phyloP scores from a whole-genome alignment of 1,139 yeast genomes.

The Scheffersomyces quercinus region DNA sequence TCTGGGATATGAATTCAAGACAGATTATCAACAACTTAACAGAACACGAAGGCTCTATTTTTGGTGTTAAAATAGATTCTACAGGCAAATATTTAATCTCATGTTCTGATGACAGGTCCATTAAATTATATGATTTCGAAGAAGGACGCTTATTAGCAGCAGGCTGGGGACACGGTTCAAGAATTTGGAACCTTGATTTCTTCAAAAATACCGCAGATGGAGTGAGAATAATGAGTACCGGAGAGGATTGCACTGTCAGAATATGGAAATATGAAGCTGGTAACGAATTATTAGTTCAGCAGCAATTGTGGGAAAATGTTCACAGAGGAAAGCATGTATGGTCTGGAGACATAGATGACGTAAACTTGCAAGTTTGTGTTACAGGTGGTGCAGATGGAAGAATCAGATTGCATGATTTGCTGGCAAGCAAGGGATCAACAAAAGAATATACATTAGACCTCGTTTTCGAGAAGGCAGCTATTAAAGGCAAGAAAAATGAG shows the following conservation, averaged over 20 bases:
- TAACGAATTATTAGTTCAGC: conserved; percentile 22
- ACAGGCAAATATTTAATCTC: conserved; percentile 61
- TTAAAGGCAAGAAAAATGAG: conserved; percentile 47
- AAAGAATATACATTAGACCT: conserved; percentile 6
- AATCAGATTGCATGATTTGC: conserved; percentile 60
- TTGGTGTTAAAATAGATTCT: conserved; percentile 67
- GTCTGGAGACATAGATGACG: conserved; percentile 66
- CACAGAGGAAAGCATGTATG: conserved; percentile 88
- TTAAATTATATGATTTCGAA: conserved; percentile 67
- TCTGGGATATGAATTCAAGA: conserved; percentile 63
- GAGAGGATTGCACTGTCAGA: conserved; percentile 91
- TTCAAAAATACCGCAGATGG: conserved; percentile 26
- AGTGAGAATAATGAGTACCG: conserved; percentile 60
- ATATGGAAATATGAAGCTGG: conserved; percentile 58
- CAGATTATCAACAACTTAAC: conserved; percentile 55
- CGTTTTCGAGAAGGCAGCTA: conserved; percentile 24
- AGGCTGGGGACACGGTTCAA: conserved; percentile 96
- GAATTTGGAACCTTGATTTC: conserved; percentile 85
- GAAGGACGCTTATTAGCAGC: conserved; percentile 60
- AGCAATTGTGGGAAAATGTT: conserved; percentile 49
- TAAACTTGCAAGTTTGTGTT: conserved; percentile 47
- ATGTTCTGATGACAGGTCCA: conserved; percentile 92
- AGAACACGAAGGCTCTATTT: conserved; percentile 89
- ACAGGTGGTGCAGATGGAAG: conserved; percentile 94
- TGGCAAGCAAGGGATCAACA: conserved; percentile 20